Conservation (phyloP, 148 eudicot genomes). For the Camellia sinensis region DNA sequence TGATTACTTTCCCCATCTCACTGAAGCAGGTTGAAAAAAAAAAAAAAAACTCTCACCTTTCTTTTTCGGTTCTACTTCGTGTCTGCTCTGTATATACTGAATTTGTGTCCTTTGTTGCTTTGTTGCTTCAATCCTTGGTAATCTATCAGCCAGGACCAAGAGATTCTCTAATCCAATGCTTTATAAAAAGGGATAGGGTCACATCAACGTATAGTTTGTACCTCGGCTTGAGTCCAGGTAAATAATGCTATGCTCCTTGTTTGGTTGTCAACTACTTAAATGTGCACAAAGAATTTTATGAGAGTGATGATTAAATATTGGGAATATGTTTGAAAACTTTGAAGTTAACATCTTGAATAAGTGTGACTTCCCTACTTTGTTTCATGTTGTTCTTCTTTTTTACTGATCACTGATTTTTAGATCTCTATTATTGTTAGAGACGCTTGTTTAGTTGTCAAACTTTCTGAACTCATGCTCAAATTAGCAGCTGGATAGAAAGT, state of each 20-base stretch:
- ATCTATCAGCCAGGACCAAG: constrained; percentile 53
- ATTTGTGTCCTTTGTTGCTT: background rate
- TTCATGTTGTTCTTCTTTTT: background rate
- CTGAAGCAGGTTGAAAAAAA: constrained; percentile 48
- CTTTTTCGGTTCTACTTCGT: background rate
- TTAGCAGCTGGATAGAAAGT: background rate
- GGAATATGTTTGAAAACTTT: background rate
- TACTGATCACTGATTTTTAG: background rate
- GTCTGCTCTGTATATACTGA: background rate
- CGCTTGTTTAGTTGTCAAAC: background rate
- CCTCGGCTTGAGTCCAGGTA: constrained; percentile 62
- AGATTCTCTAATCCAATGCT: constrained; percentile 57
- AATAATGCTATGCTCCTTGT: constrained; percentile 12
- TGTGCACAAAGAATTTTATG: no score
- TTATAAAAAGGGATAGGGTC: constrained; percentile 48
- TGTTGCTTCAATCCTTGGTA: background rate
- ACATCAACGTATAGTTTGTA: constrained; percentile 45
- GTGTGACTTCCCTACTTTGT: background rate
- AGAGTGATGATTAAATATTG: no score
- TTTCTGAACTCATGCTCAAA: constrained; percentile 3
- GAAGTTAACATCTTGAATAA: background rate
- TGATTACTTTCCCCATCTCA: constrained; percentile 56
- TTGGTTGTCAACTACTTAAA: background rate
- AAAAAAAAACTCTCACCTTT: no score
- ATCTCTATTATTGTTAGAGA: background rate